These are phyloP conservation scores for Naumovozyma castellii DNA, from an alignment of 805 yeast species.

Conservation along the genomic window DNA sequence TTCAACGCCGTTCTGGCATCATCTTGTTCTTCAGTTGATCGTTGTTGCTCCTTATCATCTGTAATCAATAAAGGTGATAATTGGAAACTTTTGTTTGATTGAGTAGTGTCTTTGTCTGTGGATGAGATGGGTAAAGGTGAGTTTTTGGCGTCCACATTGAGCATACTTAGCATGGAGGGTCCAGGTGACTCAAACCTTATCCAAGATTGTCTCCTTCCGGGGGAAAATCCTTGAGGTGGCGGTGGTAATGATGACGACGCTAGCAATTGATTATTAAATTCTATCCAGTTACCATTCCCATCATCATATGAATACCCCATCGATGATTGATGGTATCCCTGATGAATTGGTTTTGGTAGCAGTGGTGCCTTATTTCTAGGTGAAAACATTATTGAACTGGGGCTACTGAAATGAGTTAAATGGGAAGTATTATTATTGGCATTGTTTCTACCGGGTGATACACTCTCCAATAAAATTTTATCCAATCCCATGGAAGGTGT, in stretches of 20 bases:
- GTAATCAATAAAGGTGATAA: too few relatives aligned
- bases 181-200: background rate
- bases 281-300: background rate
- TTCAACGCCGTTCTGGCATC: conserved; percentile 23
- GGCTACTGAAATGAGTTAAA: background rate
- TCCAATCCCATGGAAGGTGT: conserved; percentile 6
- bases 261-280: background rate
- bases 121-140: background rate
- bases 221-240: background rate
- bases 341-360: background rate
- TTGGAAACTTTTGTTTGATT: too few relatives aligned
- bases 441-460: conserved; percentile 1
- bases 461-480: conserved; percentile 2
- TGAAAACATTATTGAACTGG: background rate
- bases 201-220: background rate
- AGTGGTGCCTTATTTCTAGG: background rate
- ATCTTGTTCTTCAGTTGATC: conserved; percentile 7
- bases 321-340: too few relatives aligned
- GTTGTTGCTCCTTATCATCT: background rate
- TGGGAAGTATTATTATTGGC: background rate
- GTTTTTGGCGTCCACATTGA: background rate
- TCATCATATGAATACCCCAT: background rate
- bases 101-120: too few relatives aligned
- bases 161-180: background rate
- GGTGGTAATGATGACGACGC: background rate